phyloP scores from a whole-genome alignment of 2,329 filamentous ascomycete species.

The Blastomyces percursus region DNA sequence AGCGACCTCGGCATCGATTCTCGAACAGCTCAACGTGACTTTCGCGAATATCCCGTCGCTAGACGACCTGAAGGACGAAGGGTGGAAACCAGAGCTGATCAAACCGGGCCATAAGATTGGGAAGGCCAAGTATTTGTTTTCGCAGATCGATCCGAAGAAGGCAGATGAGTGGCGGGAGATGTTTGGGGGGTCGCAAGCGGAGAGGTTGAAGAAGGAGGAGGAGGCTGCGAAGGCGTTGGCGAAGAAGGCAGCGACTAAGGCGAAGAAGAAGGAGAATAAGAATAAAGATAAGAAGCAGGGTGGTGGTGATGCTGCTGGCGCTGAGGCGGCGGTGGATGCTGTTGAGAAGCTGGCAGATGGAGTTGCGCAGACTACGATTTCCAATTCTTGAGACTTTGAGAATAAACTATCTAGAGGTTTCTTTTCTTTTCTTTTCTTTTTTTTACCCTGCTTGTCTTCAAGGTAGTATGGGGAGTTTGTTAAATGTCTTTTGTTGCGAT shows the following conservation, averaged over 20 bases:
- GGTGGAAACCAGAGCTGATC: constrained; percentile 51
- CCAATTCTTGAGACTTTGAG: constrained; percentile 24
- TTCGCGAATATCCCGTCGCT: constrained; percentile 49
- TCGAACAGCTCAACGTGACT: constrained; percentile 58
- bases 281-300: constrained; percentile 18
- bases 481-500: neutral
- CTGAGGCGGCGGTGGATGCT: constrained; percentile 19
- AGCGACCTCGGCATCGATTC: constrained; percentile 61
- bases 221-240: constrained; percentile 43
- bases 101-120: constrained; percentile 70
- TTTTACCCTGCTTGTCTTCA: neutral
- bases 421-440: no score
- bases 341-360: constrained; percentile 34
- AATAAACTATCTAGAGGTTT: neutral
- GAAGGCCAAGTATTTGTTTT: constrained; percentile 68
- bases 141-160: constrained; percentile 70
- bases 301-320: constrained; percentile 16
- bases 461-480: neutral
- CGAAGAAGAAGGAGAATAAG: constrained; percentile 21
- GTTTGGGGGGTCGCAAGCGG: constrained; percentile 56
- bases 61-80: constrained; percentile 36
- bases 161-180: constrained; percentile 70
- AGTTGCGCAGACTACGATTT: constrained; percentile 33
- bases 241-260: constrained; percentile 30
- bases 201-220: constrained; percentile 61